A percentile compares a stretch with the other conserved stretches of the same genome.
phyloP scores from a whole-genome alignment of 352 stramenopile species.

The Pythium aquatile region DNA sequence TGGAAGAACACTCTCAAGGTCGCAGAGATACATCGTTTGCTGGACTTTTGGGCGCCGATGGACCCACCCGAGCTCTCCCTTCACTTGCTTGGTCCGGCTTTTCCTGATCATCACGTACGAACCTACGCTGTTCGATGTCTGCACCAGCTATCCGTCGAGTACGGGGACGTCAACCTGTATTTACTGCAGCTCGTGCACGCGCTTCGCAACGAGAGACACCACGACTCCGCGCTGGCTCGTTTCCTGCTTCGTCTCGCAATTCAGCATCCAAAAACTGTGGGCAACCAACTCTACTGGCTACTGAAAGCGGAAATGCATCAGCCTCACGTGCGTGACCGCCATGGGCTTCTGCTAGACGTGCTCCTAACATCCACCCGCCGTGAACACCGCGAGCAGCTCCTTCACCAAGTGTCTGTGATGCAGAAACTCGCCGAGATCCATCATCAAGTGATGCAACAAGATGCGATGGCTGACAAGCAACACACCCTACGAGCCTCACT shows the following conservation, averaged over 20 bases:
- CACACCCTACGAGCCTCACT: slow-evolving; percentile 8
- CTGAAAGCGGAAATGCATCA: slow-evolving; percentile 24
- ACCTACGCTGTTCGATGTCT: slow-evolving; percentile 23
- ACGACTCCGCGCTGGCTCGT: slow-evolving; percentile 17
- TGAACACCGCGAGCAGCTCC: slow-evolving; percentile 7
- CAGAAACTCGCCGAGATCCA: slow-evolving; percentile 22
- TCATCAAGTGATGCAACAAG: slow-evolving; percentile 5
- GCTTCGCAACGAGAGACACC: slow-evolving; percentile 26
- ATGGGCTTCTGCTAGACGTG: slow-evolving; percentile 18
- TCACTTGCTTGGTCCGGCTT: slow-evolving; percentile 11
- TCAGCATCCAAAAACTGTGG: slow-evolving; percentile 11
- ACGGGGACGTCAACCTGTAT: slow-evolving; percentile 23
- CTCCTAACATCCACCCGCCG: slow-evolving; percentile 9
- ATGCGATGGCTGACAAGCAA: slow-evolving; percentile 25
- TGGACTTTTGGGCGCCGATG: slow-evolving; percentile 33
- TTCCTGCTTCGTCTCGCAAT: slow-evolving; percentile 25
- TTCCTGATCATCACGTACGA: slow-evolving; percentile 22
- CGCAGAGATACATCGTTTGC: slow-evolving; percentile 35
- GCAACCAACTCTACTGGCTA: slow-evolving; percentile 27
- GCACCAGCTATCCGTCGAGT: not conserved
- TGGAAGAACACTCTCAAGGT: slow-evolving; percentile 36
- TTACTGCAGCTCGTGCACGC: slow-evolving; percentile 35
- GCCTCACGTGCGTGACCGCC: slow-evolving; percentile 14
- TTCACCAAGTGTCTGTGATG: slow-evolving; percentile 11
- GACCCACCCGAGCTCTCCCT: slow-evolving; percentile 22